Base-by-base conservation (phyloP, 2,329 filamentous ascomycete species). In the Botrytis hyacinthi region DNA sequence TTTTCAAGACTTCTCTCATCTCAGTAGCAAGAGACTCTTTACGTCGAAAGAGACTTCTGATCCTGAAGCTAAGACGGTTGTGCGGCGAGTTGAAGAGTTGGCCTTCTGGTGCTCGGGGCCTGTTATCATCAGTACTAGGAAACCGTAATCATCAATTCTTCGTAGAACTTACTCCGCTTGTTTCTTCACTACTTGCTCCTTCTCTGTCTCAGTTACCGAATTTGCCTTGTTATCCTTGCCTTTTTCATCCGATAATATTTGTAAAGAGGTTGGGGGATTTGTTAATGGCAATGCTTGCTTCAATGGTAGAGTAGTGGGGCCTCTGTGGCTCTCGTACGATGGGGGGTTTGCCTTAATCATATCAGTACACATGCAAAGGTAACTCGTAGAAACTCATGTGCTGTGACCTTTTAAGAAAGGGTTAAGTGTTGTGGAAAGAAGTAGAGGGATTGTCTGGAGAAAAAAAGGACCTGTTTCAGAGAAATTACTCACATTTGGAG, bases 1-100 rank as follows among this genome's bases (percentile, higher is more conserved):
- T 72, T n/a, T 69, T 70, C 22, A 80, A 73, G 5, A 68, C 68
- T 59, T 72, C 71, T 22, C 74, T 75, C 75, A 80, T 79, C 66
- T 80, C 79, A 22, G 69, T 48, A 60, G 78, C 78, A 44, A 80
- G 78, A 29, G 78, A 79, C 26, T 76, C 54, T 70, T 79, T 80
- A 70, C 76, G 79, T 65, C 77, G 72, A 73, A 80, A 79, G 8
- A 79, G 46, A 35, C 69, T 77, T 69, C 74, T 78, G 32, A 79
- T 44, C 62, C 76, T 79, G 65, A 79, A 78, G 10, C 71, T 69
- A 29, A 79, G 48, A 12, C 73, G 61, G 57, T 73, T 75, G 22
- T 77, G 70, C 9, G 76, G 74, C 4, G 78, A 70, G 22, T 74
- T 76, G 57, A 80, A 79, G 12, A 79, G 76, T 44, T 68, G 76